phyloP scores from a whole-genome alignment of 441 rosid species.

The Brassica hybrid region DNA sequence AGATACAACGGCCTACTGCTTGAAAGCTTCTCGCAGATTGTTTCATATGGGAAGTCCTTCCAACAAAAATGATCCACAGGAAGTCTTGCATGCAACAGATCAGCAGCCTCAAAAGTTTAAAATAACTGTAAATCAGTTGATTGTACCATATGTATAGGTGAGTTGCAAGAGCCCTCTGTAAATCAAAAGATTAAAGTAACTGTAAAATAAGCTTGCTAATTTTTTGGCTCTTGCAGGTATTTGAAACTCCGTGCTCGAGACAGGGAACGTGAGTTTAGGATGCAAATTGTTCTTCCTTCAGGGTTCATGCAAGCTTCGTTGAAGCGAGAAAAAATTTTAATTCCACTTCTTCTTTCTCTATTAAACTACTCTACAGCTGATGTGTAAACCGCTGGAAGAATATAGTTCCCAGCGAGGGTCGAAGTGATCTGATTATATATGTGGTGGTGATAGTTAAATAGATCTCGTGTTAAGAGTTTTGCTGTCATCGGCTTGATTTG shows the following conservation, averaged over 20 bases:
- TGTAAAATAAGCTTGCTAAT: neutral
- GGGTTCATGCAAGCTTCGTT: neutral
- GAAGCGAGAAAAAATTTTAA: neutral
- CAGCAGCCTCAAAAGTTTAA: neutral
- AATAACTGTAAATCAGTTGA: neutral
- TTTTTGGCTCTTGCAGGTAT: neutral
- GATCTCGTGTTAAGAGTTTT: neutral
- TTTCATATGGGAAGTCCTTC: constrained; percentile 22
- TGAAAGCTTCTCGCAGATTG: constrained; percentile 84
- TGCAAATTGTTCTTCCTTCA: neutral
- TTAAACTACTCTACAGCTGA: neutral
- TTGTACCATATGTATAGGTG: neutral
- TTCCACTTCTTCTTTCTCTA: neutral
- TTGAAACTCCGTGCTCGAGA: neutral
- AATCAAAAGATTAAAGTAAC: neutral
- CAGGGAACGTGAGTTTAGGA: neutral
- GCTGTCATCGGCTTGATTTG: neutral
- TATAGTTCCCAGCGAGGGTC: neutral
- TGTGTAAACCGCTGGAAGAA: neutral
- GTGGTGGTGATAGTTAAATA: neutral
- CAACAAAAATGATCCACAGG: neutral
- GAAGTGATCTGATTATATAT: neutral
- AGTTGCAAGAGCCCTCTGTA: neutral
- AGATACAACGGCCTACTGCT: constrained; percentile 88
- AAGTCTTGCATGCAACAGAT: neutral